phyloP scores from a whole-genome alignment of 2,329 filamentous ascomycete species.

The Penicillium sp. region DNA sequence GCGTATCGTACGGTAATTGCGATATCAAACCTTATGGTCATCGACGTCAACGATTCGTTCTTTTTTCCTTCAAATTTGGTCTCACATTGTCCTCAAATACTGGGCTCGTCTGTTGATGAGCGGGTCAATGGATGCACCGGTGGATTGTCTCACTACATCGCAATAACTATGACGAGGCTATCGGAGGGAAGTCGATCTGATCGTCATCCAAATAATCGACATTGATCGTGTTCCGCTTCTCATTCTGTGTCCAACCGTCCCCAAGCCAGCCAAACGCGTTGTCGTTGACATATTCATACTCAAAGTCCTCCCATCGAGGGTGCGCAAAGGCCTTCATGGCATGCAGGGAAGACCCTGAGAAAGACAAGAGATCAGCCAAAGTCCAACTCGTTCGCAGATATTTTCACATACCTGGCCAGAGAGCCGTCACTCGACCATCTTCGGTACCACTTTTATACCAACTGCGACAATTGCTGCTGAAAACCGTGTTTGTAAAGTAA shows the following conservation, averaged over 20 bases:
- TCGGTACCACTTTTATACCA: constrained; percentile 42
- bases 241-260: constrained; percentile 37
- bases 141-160: neutral
- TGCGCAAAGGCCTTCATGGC: constrained; percentile 36
- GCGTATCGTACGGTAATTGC: constrained; percentile 4
- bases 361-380: neutral
- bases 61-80: too few relatives aligned
- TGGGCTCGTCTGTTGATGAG: too few relatives aligned
- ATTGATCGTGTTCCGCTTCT: constrained; percentile 32
- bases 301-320: constrained; percentile 43
- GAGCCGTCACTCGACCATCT: constrained; percentile 31
- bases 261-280: constrained; percentile 36
- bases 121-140: neutral
- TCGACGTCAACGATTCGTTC: neutral
- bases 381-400: neutral
- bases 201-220: constrained; percentile 40
- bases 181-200: constrained; percentile 36
- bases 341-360: constrained; percentile 38
- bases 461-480: constrained; percentile 36
- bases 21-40: neutral
- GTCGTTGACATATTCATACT: constrained; percentile 38
- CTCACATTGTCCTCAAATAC: too few relatives aligned
- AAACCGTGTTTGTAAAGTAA: constrained; percentile 39
- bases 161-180: neutral
- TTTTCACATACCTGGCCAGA: constrained; percentile 37